Base-by-base conservation (phyloP, 2,329 filamentous ascomycete species). In the Fusarium euwallaceae region DNA sequence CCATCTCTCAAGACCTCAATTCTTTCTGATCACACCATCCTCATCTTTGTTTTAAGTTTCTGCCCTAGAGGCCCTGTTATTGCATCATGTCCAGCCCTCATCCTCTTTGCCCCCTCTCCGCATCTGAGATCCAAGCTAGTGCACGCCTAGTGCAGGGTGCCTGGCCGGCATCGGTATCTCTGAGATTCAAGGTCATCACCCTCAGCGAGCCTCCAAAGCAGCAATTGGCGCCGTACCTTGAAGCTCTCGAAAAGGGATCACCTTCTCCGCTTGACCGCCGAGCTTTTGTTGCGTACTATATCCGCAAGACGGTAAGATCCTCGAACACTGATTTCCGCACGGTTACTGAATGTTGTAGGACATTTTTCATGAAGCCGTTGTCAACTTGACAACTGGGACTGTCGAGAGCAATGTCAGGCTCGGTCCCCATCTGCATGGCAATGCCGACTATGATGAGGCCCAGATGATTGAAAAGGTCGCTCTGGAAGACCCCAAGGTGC, bases 111-210 rank as follows among this genome's bases (percentile, higher is more conserved):
- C 71, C 74, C 2, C 29, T 76, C n/a, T 72, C 74, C 7, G 63
- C 60, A 1, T 43, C 61, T 4, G 74, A 76, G 64, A 76, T 76
- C 9, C 63, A 72, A 17, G 39, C 71, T 61, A 72, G 65, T 24
- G 68, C 73, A 12, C 58, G 63, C 4, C n/a, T 76, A 29, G 62
- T 76, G 3, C 41, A 72, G 27, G 64, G 53, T 1, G 58, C 64
- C 3, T 76, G 74, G 74, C 73, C 74, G 4, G 20, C 29, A 16
- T 76, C 73, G 0, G 59, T 76, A 2, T 67, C 68, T 3, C 39
- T 76, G 41, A 72, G 64, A 4, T 76, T 76, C 9, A 76, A 76
- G 27, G 73, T 72, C 51, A 72, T 76, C 29, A 76, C 74, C 17
- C 64, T 76, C 10, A 74, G 66, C 4, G 74, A 76, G 22, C 74